Evolutionary conservation across 139 green algal genomes (phyloP).

Genomic region (Monoraphidium neglectum): DNA sequence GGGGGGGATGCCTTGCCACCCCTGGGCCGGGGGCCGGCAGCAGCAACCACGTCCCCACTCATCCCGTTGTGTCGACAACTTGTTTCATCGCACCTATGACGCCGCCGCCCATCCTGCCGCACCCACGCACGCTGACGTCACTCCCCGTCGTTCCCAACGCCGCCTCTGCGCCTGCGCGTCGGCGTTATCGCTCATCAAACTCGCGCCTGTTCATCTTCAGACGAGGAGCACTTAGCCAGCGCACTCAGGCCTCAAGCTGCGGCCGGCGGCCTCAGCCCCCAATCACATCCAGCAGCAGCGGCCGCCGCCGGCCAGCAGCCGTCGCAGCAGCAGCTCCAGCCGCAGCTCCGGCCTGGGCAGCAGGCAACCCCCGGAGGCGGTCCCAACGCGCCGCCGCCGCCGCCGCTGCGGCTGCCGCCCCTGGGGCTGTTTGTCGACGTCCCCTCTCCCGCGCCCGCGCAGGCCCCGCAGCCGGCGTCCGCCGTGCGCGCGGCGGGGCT

Average conservation of each 20-base stretch:
- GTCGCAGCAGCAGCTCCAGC: neutral
- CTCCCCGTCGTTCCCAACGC: too few species aligned
- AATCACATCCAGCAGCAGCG: neutral
- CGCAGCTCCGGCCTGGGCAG: neutral
- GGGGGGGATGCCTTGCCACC: too few species aligned
- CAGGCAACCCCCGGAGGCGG: neutral
- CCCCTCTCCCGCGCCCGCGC: neutral
- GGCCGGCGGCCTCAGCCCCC: neutral
- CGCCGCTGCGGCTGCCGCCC: neutral
- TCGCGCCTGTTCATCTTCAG: neutral
- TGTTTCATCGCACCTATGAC: too few species aligned
- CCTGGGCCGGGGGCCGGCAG: too few species aligned
- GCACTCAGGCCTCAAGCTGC: slow-evolving; percentile 22
- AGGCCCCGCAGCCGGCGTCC: neutral
- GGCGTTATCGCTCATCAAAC: neutral
- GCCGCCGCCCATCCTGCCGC: too few species aligned
- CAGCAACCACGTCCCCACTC: too few species aligned
- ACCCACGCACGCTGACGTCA: too few species aligned
- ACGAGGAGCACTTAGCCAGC: slow-evolving; percentile 31
- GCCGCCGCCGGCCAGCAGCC: neutral
- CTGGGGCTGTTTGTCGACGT: neutral
- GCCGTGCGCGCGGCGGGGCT: slow-evolving; percentile 17
- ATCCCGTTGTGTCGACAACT: too few species aligned
- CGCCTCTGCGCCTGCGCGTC: too few species aligned
- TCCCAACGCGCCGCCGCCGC: neutral